Percentiles rank a stretch among this genome's conserved stretches.
phyloP scores from a whole-genome alignment of 2,329 filamentous ascomycete genomes.

The Talaromyces sp. region DNA sequence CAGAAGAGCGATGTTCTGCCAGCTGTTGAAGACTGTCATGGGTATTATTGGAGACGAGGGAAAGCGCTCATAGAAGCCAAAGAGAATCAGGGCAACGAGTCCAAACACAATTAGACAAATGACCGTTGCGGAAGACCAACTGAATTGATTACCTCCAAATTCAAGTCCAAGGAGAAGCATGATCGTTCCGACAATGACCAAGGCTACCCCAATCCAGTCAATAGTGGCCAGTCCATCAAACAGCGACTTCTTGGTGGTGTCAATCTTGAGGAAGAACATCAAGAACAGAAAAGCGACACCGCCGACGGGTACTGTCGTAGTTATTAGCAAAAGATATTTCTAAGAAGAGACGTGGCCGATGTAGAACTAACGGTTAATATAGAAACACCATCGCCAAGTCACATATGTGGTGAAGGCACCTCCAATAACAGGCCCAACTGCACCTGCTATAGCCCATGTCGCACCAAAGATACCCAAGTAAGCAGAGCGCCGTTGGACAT shows the following conservation, averaged over 20 bases:
- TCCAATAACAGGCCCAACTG: constrained; percentile 2
- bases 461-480: constrained; percentile 4
- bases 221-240: constrained; percentile 1
- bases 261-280: constrained; percentile 2
- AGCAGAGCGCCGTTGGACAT: constrained; percentile 2
- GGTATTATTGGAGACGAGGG: constrained; percentile 1
- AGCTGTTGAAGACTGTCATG: background rate
- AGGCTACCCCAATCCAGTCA: constrained; percentile 1
- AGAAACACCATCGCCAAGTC: constrained; percentile 6
- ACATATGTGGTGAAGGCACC: constrained; percentile 4
- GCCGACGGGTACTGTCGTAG: background rate
- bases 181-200: constrained; percentile 5
- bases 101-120: constrained; percentile 3
- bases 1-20: constrained; percentile 1
- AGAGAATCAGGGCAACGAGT: constrained; percentile 1
- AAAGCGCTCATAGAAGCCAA: background rate
- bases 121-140: background rate
- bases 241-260: constrained; percentile 1
- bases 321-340: background rate
- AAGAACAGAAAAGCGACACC: constrained; percentile 4
- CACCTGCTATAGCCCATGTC: constrained; percentile 5
- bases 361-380: constrained; percentile 1
- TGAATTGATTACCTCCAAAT: constrained; percentile 1
- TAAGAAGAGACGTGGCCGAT: background rate
- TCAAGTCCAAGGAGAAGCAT: constrained; percentile 4